These are phyloP conservation scores for Rosellinia necatrix DNA, from an alignment of 2,329 filamentous ascomycete genomes.

Conservation along the genomic window DNA sequence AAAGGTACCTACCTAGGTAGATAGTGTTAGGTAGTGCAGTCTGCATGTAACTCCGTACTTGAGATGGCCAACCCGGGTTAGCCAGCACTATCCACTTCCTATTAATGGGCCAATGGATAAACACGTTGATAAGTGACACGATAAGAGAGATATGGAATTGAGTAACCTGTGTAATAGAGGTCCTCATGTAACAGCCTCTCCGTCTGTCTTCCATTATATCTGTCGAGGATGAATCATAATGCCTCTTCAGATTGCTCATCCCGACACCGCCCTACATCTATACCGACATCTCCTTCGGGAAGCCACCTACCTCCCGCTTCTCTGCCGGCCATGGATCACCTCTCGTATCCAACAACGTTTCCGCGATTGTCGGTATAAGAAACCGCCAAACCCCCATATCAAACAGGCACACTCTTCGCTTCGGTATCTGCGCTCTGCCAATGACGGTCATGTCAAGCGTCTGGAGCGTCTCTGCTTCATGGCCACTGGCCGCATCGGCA, in stretches of 20 bases:
- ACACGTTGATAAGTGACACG: no score
- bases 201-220: background rate
- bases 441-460: slow-evolving; percentile 52
- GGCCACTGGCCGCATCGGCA: slow-evolving; percentile 59
- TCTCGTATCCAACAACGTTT: slow-evolving; percentile 53
- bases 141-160: no score
- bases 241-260: slow-evolving; percentile 44
- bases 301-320: slow-evolving; percentile 61
- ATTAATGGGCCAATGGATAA: no score
- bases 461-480: slow-evolving; percentile 54
- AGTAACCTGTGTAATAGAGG: no score
- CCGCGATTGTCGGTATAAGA: slow-evolving; percentile 43
- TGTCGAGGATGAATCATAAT: slow-evolving; percentile 29
- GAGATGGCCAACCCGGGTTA: no score
- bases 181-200: no score
- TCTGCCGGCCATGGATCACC: slow-evolving; percentile 52
- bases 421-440: slow-evolving; percentile 57
- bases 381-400: slow-evolving; percentile 38
- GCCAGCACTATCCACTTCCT: background rate
- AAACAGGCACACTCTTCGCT: slow-evolving; percentile 50
- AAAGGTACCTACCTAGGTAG: background rate
- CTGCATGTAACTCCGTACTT: no score
- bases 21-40: no score
- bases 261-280: slow-evolving; percentile 47
- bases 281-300: slow-evolving; percentile 66